These are phyloP conservation scores for Physcia stellaris DNA, from an alignment of 495 filamentous ascomycete species.

Conservation along the genomic window DNA sequence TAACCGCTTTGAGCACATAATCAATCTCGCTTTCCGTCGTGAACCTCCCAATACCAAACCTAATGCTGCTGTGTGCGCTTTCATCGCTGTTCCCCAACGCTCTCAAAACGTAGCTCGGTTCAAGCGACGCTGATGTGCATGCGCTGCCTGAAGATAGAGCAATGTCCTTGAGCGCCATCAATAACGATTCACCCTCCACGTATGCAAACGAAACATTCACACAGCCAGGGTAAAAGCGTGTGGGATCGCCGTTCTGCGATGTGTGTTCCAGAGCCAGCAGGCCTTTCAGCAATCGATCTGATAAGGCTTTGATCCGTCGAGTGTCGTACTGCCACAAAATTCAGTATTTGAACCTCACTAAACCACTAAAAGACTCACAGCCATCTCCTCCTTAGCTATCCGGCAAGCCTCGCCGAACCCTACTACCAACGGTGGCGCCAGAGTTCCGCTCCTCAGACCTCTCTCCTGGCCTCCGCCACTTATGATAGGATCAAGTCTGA, in stretches of 20 bases:
- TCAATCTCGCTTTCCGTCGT: constrained; percentile 93
- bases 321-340: constrained; percentile 69
- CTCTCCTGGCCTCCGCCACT: constrained; percentile 92
- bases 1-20: constrained; percentile 91
- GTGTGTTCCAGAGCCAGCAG: constrained; percentile 87
- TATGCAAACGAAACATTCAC: constrained; percentile 98
- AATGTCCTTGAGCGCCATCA: constrained; percentile 98
- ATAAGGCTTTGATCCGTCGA: constrained; percentile 66
- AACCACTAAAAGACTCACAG: constrained; percentile 42
- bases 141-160: constrained; percentile 93
- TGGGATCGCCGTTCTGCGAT: constrained; percentile 70
- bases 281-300: constrained; percentile 66
- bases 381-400: constrained; percentile 76
- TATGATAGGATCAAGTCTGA: constrained; percentile 91
- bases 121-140: constrained; percentile 90
- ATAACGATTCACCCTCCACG: constrained; percentile 90
- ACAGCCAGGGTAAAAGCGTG: constrained; percentile 84
- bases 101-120: constrained; percentile 89
- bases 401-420: constrained; percentile 94
- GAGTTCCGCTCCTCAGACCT: constrained; percentile 82
- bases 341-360: background rate
- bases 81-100: constrained; percentile 93
- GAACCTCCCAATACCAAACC: constrained; percentile 94
- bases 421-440: constrained; percentile 78
- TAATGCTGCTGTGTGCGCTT: constrained; percentile 92